A percentile compares a stretch with the other conserved stretches of the same genome.
Conservation (phyloP, 2,329 filamentous ascomycete genomes). For the Mycosphaerella sp. region DNA sequence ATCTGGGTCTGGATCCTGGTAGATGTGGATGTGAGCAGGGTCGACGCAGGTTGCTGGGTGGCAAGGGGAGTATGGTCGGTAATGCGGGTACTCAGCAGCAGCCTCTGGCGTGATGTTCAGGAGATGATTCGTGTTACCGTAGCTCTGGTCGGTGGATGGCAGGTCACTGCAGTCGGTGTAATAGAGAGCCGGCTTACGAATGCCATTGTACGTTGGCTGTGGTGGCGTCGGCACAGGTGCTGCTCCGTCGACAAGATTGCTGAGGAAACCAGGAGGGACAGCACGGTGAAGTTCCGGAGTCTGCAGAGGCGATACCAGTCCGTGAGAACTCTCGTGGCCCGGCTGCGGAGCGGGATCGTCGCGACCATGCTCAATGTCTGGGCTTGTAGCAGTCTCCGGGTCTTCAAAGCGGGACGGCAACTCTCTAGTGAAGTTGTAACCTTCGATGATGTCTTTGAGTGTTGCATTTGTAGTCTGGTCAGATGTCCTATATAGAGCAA, state of each 20-base stretch:
- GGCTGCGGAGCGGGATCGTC: background rate
- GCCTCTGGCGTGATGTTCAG: conserved; percentile 22
- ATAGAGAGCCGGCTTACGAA: background rate
- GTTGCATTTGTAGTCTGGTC: conserved; percentile 23
- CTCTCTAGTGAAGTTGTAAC: conserved; percentile 26
- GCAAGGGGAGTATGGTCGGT: background rate
- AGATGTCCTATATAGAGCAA: conserved; percentile 26
- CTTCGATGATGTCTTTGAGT: conserved; percentile 23
- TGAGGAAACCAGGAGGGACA: background rate
- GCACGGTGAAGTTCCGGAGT: conserved; percentile 7
- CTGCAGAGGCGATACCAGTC: conserved; percentile 9
- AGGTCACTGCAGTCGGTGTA: conserved; percentile 22
- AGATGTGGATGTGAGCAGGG: conserved; percentile 11
- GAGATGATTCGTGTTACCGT: conserved; percentile 29
- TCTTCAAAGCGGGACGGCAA: conserved; percentile 4
- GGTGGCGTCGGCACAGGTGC: conserved; percentile 16
- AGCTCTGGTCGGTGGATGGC: conserved; percentile 29
- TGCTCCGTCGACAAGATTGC: background rate
- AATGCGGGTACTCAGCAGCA: background rate
- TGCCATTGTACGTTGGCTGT: conserved; percentile 14
- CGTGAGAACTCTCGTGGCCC: conserved; percentile 1
- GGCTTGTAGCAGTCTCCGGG: conserved; percentile 8
- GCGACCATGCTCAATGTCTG: conserved; percentile 13
- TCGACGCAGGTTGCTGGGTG: conserved; percentile 8
- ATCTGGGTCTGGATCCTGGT: background rate